Percentiles rank a stretch among this genome's conserved stretches.
Conservation (phyloP, 768 basidiomycete genomes). For the Boletus rubropictus region DNA sequence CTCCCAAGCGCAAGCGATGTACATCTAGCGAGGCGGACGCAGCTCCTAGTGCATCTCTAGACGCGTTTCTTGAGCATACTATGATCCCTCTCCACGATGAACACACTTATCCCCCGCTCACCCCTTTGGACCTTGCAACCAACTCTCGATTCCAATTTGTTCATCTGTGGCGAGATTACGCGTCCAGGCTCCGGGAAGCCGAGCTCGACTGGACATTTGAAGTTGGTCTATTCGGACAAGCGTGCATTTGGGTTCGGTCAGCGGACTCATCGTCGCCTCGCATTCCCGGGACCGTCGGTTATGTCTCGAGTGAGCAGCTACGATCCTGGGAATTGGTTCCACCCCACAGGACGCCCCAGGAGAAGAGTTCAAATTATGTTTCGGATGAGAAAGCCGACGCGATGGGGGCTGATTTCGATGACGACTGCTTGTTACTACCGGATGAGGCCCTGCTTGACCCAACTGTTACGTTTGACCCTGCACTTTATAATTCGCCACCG, state of each 20-base stretch:
- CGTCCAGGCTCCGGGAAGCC: conserved; percentile 8
- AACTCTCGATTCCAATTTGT: conserved; percentile 26
- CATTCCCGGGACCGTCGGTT: conserved; percentile 5
- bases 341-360: background rate
- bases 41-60: background rate
- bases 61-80: conserved; percentile 8
- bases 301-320: conserved; percentile 5
- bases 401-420: background rate
- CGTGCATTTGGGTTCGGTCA: conserved; percentile 3
- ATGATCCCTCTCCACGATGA: conserved; percentile 14
- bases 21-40: background rate
- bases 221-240: background rate
- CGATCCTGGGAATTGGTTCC: conserved; percentile 15
- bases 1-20: background rate
- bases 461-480: background rate
- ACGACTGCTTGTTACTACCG: background rate
- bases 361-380: background rate
- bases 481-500: background rate
- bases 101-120: conserved; percentile 16
- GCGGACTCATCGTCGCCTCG: background rate
- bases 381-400: background rate
- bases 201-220: conserved; percentile 5
- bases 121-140: conserved; percentile 8
- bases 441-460: background rate
- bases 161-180: conserved; percentile 15